Evolutionary conservation across 2,329 filamentous ascomycete species (phyloP).

Genomic region (Xylaria sp.): DNA sequence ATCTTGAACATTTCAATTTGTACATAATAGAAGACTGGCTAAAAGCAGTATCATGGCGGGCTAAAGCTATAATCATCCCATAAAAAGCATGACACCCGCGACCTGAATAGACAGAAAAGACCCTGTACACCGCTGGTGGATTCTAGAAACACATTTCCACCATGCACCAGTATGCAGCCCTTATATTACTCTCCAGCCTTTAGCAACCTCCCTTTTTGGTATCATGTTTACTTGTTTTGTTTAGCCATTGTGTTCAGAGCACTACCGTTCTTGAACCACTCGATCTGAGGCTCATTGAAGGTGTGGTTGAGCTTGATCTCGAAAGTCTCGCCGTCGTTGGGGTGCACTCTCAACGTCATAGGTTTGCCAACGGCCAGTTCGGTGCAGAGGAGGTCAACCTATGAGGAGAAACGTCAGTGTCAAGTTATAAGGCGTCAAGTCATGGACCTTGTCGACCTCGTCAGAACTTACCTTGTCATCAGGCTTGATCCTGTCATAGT

Average conservation of each 20-base stretch:
- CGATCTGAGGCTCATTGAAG: conserved; percentile 97
- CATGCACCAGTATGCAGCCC: conserved; percentile 46
- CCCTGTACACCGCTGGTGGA: conserved; percentile 48
- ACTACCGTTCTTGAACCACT: conserved; percentile 99
- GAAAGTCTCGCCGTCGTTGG: conserved; percentile 83
- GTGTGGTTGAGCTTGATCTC: conserved; percentile 90
- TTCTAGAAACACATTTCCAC: conserved; percentile 50
- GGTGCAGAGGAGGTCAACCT: conserved; percentile 86
- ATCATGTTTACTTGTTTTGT: conserved; percentile 54
- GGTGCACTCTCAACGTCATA: conserved; percentile 90
- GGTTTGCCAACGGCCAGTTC: conserved; percentile 93
- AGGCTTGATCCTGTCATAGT: conserved; percentile 97
- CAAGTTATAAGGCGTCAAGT: not conserved
- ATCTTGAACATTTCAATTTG: conserved; percentile 50
- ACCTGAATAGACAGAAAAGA: conserved; percentile 44
- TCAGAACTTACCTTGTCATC: conserved; percentile 76
- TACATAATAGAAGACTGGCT: conserved; percentile 52
- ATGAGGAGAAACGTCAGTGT: conserved; percentile 40
- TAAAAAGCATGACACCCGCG: conserved; percentile 47
- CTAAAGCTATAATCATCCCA: conserved; percentile 46
- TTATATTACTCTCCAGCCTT: conserved; percentile 39
- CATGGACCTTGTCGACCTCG: no score
- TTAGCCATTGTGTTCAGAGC: conserved; percentile 99
- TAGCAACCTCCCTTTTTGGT: conserved; percentile 23
- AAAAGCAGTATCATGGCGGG: conserved; percentile 45